A percentile compares a stretch with the other conserved stretches of the same genome.
Evolutionary conservation across 768 basidiomycete species (phyloP).

Genomic region (Naganishia antarctica): DNA sequence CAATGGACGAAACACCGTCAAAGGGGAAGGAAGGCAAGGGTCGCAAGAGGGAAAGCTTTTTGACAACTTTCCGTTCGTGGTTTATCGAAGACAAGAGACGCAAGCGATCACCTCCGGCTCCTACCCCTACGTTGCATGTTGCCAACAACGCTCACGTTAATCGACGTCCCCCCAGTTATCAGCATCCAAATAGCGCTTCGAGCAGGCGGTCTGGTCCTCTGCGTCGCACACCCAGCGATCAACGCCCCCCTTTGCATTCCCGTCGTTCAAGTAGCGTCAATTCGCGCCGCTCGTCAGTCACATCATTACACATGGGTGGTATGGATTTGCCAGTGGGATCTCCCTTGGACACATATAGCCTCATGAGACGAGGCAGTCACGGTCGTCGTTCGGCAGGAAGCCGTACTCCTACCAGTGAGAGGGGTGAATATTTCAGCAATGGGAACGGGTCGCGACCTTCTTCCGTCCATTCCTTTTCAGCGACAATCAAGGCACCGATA

Average conservation of each 20-base stretch:
- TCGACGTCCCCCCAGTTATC: not conserved
- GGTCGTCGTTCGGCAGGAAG: slow-evolving; percentile 69
- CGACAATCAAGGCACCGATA: slow-evolving; percentile 39
- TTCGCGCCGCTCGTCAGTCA: slow-evolving; percentile 65
- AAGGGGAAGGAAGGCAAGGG: slow-evolving; percentile 39
- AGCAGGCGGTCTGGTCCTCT: slow-evolving; percentile 18
- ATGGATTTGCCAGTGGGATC: slow-evolving; percentile 41
- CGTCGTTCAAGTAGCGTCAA: slow-evolving; percentile 87
- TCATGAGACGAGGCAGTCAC: slow-evolving; percentile 53
- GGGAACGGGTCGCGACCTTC: slow-evolving; percentile 63
- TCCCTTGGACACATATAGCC: slow-evolving; percentile 52
- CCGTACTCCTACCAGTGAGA: slow-evolving; percentile 83
- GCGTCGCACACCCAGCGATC: slow-evolving; percentile 52
- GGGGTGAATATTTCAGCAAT: slow-evolving; percentile 59
- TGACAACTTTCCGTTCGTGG: slow-evolving; percentile 82
- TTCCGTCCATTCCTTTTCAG: slow-evolving; percentile 67
- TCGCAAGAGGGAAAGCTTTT: slow-evolving; percentile 69
- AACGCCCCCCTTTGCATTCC: slow-evolving; percentile 70
- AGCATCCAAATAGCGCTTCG: slow-evolving; percentile 51
- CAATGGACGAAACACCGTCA: slow-evolving; percentile 56
- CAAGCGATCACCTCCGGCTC: slow-evolving; percentile 55
- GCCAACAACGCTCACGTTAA: slow-evolving; percentile 7
- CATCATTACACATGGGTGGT: slow-evolving; percentile 57
- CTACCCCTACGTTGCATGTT: slow-evolving; percentile 23
- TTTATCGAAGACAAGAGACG: slow-evolving; percentile 87